Evolutionary conservation across 2,329 filamentous ascomycete species (phyloP), one percentile per base, ranked within the genome.

Genomic region (Cyphellophora attinorum): DNA sequence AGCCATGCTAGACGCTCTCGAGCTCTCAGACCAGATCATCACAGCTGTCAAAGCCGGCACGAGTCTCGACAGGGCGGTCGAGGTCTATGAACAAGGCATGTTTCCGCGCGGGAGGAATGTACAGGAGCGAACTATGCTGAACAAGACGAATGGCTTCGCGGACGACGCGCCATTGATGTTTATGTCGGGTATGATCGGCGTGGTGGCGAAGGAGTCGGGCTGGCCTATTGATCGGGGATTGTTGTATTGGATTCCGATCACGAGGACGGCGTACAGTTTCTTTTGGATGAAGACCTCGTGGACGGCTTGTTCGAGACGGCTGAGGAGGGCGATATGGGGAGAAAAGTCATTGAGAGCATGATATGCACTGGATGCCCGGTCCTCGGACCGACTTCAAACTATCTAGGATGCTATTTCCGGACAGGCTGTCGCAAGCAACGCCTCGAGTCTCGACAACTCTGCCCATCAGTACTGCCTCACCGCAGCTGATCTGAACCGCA

Each of bases 21-120:
- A 42, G 16, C 32, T 48, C 8, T 27, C 45, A 5, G 41, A 46
- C 4, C 44, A 41, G 2, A 49, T 55, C n/a, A 31, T 40, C 30
- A 28, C 38, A n/a, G 41, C 39, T n/a, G 33, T 32, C 13, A 30
- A 13, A 29, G 33, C 31, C 28, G 13, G 37, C 6, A 30, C 13
- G 8, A 35, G 35, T 11, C 33, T 51, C 3, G 44, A 46, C 6
- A 38, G 33, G 11, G 49, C 45, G 4, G 42, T 51, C 16, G 25
- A 31, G 33, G 19, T 38, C 13, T 52, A 50, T 38, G 50, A 52
- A 37, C 29, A 38, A 16, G 42, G 40, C 5, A 51, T 52, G 49
- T 40, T 46, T 6, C 41, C 34, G 11, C 42, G 41, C 2, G 52
- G 23, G 13, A 29, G 13, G 36, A 25, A 25, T 8, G 21, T 25